phyloP scores from a whole-genome alignment of 2,329 filamentous ascomycete genomes.

The Hymenoscyphus fructigenus region DNA sequence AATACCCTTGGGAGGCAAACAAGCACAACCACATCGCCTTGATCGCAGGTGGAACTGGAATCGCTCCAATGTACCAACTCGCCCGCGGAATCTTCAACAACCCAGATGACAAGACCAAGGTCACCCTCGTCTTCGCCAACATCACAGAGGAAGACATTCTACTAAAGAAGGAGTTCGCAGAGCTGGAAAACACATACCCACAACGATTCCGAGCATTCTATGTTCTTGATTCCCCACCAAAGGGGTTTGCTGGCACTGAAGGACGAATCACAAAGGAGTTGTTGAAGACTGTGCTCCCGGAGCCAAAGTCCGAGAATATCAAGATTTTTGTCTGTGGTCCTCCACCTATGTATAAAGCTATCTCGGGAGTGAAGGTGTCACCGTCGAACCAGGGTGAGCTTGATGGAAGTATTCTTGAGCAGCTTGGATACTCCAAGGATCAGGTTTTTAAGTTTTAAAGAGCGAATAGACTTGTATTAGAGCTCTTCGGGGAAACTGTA shows the following conservation, averaged over 20 bases:
- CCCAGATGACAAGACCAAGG: slow-evolving; percentile 94
- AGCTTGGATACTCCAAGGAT: slow-evolving; percentile 80
- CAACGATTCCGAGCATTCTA: slow-evolving; percentile 96
- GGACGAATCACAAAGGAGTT: slow-evolving; percentile 89
- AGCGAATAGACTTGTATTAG: background rate
- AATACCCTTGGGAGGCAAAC: slow-evolving; percentile 87
- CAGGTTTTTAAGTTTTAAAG: slow-evolving; percentile 93
- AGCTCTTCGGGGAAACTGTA: background rate
- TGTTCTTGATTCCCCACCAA: slow-evolving; percentile 79
- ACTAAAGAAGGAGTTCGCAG: slow-evolving; percentile 77
- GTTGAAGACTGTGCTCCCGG: slow-evolving; percentile 90
- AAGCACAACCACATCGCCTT: slow-evolving; percentile 88
- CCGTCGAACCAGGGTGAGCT: slow-evolving; percentile 95
- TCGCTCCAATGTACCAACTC: slow-evolving; percentile 98
- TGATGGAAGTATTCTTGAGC: slow-evolving; percentile 68
- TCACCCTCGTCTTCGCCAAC: slow-evolving; percentile 93
- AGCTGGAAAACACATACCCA: slow-evolving; percentile 93
- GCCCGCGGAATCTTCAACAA: slow-evolving; percentile 90
- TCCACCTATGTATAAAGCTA: slow-evolving; percentile 87
- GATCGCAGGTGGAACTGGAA: slow-evolving; percentile 92
- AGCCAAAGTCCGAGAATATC: slow-evolving; percentile 87
- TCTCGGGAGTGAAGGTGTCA: slow-evolving; percentile 86
- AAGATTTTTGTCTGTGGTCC: slow-evolving; percentile 97
- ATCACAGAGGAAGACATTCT: slow-evolving; percentile 87
- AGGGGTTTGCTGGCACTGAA: slow-evolving; percentile 73